Conservation (phyloP, 1,284 basidiomycete genomes). For the Fistulinella cinereoalba region DNA sequence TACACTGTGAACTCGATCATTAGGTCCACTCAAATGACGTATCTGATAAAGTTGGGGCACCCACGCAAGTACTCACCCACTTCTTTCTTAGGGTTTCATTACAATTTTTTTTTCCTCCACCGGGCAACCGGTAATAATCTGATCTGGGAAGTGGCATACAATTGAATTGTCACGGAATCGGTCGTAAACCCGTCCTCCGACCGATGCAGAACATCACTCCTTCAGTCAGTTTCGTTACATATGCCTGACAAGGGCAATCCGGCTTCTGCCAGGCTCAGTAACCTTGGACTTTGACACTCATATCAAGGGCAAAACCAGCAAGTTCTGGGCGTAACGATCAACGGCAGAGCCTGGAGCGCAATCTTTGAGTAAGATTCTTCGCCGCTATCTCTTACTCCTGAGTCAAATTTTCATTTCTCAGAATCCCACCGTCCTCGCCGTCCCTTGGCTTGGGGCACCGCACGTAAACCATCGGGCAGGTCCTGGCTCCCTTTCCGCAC, state of each 20-base stretch:
- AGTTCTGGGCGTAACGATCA: conserved; percentile 25
- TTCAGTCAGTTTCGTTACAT: conserved; percentile 1
- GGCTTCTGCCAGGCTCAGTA: neutral
- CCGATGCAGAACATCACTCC: neutral
- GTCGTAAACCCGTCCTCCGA: neutral
- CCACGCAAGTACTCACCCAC: neutral
- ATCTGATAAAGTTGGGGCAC: neutral
- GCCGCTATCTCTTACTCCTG: too few relatives aligned
- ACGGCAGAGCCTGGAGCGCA: neutral
- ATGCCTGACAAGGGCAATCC: neutral
- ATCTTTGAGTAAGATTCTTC: neutral
- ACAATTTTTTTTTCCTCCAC: conserved; percentile 1
- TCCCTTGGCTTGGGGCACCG: too few relatives aligned
- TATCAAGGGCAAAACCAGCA: too few relatives aligned
- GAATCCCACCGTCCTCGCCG: too few relatives aligned
- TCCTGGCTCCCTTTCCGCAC: too few relatives aligned
- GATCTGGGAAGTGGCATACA: conserved; percentile 4
- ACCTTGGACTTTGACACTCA: neutral
- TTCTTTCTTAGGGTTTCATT: conserved; percentile 13
- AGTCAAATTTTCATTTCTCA: too few relatives aligned
- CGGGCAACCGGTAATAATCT: conserved; percentile 1
- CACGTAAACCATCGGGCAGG: too few relatives aligned
- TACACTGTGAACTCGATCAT: neutral
- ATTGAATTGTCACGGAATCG: conserved; percentile 3
- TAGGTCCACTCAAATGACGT: neutral